Percentiles rank a stretch among this genome's conserved stretches.
Evolutionary conservation across 2,329 filamentous ascomycete species (phyloP).

Genomic region (Cercospora sp.): DNA sequence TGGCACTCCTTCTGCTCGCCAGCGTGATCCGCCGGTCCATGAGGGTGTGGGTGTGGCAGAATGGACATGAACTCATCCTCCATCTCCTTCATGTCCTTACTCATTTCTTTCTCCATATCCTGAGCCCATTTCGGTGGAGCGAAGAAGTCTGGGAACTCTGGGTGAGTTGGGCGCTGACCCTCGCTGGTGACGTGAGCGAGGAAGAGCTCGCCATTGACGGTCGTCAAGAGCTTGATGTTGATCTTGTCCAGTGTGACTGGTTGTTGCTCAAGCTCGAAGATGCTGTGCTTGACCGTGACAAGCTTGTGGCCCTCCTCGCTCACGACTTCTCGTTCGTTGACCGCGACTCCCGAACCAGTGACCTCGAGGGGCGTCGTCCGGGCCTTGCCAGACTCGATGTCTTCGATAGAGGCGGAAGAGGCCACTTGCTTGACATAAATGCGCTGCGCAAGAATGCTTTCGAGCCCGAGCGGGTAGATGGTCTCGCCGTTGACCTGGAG

Average conservation of each 20-base stretch:
- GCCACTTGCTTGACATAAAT: slow-evolving; percentile 34
- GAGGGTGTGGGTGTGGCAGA: slow-evolving; percentile 11
- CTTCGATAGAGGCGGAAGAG: slow-evolving; percentile 26
- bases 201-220: slow-evolving; percentile 55
- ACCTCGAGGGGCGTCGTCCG: slow-evolving; percentile 40
- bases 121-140: slow-evolving; percentile 8
- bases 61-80: slow-evolving; percentile 14
- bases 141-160: slow-evolving; percentile 21
- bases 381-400: slow-evolving; percentile 32
- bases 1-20: slow-evolving; percentile 41
- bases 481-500: slow-evolving; percentile 62
- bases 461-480: slow-evolving; percentile 51
- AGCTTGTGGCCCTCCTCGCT: slow-evolving; percentile 55
- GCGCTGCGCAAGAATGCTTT: slow-evolving; percentile 16
- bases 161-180: background rate
- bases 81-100: slow-evolving; percentile 15
- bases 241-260: slow-evolving; percentile 56
- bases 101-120: slow-evolving; percentile 14
- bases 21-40: slow-evolving; percentile 13
- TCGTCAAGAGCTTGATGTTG: slow-evolving; percentile 63
- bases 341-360: slow-evolving; percentile 39
- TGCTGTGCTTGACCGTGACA: slow-evolving; percentile 57
- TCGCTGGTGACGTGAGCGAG: slow-evolving; percentile 45
- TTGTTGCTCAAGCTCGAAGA: slow-evolving; percentile 59
- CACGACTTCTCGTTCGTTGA: slow-evolving; percentile 47